These are phyloP conservation scores for Penicillium sp. DNA, from an alignment of 2,329 filamentous ascomycete genomes.

Conservation along the genomic window DNA sequence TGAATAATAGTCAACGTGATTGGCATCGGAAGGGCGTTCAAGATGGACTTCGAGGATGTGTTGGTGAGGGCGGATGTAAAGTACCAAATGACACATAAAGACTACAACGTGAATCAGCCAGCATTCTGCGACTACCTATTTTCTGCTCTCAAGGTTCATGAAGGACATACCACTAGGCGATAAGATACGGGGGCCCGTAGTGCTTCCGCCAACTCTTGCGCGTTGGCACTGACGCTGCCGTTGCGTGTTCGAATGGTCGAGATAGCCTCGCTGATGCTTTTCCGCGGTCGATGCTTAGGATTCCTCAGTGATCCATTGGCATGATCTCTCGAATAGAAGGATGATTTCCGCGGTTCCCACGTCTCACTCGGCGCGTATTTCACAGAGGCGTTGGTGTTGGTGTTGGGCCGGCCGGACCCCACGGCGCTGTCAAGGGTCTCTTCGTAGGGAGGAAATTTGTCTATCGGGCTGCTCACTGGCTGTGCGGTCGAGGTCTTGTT, in stretches of 20 bases:
- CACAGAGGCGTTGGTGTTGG: slow-evolving; percentile 29
- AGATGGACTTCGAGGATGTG: slow-evolving; percentile 95
- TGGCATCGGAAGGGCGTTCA: slow-evolving; percentile 87
- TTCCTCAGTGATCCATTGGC: slow-evolving; percentile 38
- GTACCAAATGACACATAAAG: slow-evolving; percentile 90
- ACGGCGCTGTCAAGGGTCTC: slow-evolving; percentile 36
- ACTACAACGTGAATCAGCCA: slow-evolving; percentile 67
- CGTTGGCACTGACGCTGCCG: slow-evolving; percentile 88
- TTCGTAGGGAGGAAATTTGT: slow-evolving; percentile 51
- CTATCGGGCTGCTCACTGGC: slow-evolving; percentile 39
- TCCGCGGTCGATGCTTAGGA: slow-evolving; percentile 70
- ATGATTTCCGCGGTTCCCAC: slow-evolving; percentile 66
- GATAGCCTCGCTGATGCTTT: slow-evolving; percentile 88
- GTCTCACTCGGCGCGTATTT: slow-evolving; percentile 51
- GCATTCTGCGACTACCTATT: slow-evolving; percentile 53
- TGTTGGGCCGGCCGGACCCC: slow-evolving; percentile 30
- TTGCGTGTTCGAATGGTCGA: slow-evolving; percentile 78
- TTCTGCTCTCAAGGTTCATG: not conserved
- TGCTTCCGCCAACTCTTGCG: slow-evolving; percentile 89
- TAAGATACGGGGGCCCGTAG: slow-evolving; percentile 88
- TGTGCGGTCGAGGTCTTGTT: slow-evolving; percentile 34
- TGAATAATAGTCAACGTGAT: slow-evolving; percentile 91
- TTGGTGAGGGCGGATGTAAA: slow-evolving; percentile 94
- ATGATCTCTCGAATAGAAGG: slow-evolving; percentile 50
- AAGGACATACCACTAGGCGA: slow-evolving; percentile 73